Evolutionary conservation across 805 yeast species (phyloP).

Genomic region (Saccharomycopsis guyanensis): DNA sequence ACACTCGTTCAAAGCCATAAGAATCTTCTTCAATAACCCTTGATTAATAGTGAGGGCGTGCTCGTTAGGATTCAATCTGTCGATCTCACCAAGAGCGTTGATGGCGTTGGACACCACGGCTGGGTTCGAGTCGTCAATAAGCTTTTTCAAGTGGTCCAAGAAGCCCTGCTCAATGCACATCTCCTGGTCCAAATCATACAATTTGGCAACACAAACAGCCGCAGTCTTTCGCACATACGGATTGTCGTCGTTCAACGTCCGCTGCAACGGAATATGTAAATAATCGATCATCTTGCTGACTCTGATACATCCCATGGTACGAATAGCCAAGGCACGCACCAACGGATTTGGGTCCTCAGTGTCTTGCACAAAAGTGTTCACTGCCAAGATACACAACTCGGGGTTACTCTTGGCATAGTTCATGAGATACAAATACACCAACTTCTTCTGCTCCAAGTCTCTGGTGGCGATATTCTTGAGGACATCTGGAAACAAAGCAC

Average conservation of each 20-base stretch:
- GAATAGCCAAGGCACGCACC: constrained; percentile 89
- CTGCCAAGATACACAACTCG: constrained; percentile 90
- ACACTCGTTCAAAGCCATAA: constrained; percentile 88
- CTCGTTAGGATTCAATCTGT: constrained; percentile 52
- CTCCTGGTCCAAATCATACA: constrained; percentile 76
- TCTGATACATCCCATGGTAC: constrained; percentile 98
- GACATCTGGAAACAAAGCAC: constrained; percentile 90
- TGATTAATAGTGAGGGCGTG: constrained; percentile 37
- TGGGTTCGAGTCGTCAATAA: constrained; percentile 84
- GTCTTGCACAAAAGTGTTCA: constrained; percentile 91
- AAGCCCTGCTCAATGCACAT: constrained; percentile 86
- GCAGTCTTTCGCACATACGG: constrained; percentile 98
- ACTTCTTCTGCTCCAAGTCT: constrained; percentile 92
- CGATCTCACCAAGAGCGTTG: constrained; percentile 77
- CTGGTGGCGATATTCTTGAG: constrained; percentile 94
- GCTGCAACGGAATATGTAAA: constrained; percentile 79
- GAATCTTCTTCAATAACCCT: constrained; percentile 43
- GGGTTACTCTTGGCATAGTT: constrained; percentile 96
- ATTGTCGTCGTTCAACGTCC: constrained; percentile 84
- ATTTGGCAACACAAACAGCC: constrained; percentile 92
- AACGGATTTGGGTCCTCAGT: constrained; percentile 95
- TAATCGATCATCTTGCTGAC: constrained; percentile 95
- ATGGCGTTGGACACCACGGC: constrained; percentile 97
- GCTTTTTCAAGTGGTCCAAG: constrained; percentile 51
- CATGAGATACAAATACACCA: constrained; percentile 91